These are phyloP conservation scores for Termitomyces sp. DNA, from an alignment of 768 basidiomycete genomes.

Conservation along the genomic window DNA sequence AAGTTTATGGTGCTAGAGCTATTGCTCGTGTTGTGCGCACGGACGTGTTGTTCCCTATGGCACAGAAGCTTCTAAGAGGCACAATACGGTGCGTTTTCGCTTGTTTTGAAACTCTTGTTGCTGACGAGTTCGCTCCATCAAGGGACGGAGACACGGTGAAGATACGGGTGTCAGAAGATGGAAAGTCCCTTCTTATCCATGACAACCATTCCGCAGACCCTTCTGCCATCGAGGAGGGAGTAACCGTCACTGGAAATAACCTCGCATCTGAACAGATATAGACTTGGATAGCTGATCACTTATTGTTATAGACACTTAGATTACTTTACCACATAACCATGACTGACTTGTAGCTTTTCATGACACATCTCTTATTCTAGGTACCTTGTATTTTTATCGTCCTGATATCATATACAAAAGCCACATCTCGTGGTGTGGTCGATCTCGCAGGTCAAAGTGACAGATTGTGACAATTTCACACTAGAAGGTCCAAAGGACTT, in stretches of 20 bases:
- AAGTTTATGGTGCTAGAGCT: constrained; percentile 81
- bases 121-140: background rate
- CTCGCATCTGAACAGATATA: constrained; percentile 3
- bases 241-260: background rate
- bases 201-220: constrained; percentile 61
- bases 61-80: constrained; percentile 73
- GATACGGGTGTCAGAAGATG: constrained; percentile 42
- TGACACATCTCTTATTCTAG: too few relatives aligned
- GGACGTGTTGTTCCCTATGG: constrained; percentile 78
- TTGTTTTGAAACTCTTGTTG: background rate
- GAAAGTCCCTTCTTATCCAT: constrained; percentile 40
- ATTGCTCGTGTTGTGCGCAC: constrained; percentile 84
- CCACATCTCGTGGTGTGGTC: too few relatives aligned
- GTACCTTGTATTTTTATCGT: background rate
- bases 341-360: background rate
- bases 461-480: too few relatives aligned
- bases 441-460: too few relatives aligned
- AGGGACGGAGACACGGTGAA: constrained; percentile 67
- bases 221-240: constrained; percentile 14
- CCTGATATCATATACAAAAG: background rate
- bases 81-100: constrained; percentile 54
- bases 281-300: background rate
- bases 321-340: background rate
- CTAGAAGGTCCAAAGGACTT: too few relatives aligned
- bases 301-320: background rate